Evolutionary conservation across 2,329 filamentous ascomycete genomes (phyloP), one percentile per base, ranked within the genome.

Genomic region (Leptographium procerum): DNA sequence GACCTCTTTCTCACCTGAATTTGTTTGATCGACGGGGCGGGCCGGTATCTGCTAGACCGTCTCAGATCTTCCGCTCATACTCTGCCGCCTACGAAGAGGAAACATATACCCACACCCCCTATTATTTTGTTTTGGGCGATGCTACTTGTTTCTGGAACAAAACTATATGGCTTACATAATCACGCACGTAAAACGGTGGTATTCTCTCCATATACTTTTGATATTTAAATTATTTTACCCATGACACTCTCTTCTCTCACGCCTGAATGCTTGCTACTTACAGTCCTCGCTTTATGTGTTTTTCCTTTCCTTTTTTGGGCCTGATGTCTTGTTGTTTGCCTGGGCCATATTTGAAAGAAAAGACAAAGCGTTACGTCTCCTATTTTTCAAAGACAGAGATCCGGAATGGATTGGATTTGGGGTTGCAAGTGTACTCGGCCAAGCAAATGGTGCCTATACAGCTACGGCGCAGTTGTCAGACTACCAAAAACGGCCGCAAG

Each of bases 81-180:
- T 43, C 24, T 7, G 28, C 26, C 24, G 34, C 26, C 31, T 47
- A 28, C 43, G 29, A 55, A 29, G 54, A 57, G 19, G 29, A 36
- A 33, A 29, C 50, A 55, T 47, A 56, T 24, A n/a, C 54, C 55
- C 33, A n/a, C n/a, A n/a, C n/a, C n/a, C n/a, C n/a, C n/a, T n/a
- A n/a, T n/a, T 34, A 52, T 16, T 33, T 53, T 55, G 26, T 24
- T 28, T 19, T 54, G n/a, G n/a, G 33, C n/a, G 31, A 40, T 55
- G 40, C 45, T 34, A 43, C 43, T 29, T 53, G 36, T 56, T 59
- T 28, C 6, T 5, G 8, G 34, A 43, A 31, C 9, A 29, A 57
- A 36, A 52, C 31, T 29, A 57, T 52, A 57, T 33, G 50, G 19
- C 40, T 43, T 51, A 52, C 24, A 33, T 57, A 51, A 57, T 57